phyloP scores from a whole-genome alignment of 1,284 basidiomycete genomes.

The Microbotryum intermedium region DNA sequence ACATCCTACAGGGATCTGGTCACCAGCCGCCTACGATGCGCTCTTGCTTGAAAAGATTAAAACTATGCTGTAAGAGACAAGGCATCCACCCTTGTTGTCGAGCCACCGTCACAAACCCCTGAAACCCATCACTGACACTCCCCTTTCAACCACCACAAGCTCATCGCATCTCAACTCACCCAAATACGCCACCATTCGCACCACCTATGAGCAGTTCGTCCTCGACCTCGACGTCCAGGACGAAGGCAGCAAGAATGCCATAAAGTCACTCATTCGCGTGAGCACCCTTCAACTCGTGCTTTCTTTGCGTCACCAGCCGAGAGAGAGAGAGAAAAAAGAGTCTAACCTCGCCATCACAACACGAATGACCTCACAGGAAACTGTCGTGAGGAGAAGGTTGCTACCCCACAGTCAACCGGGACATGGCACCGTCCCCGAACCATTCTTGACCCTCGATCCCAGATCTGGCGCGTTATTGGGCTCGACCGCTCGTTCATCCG shows the following conservation, averaged over 20 bases:
- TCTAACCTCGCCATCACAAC: no score
- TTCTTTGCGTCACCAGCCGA: no score
- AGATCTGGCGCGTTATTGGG: no score
- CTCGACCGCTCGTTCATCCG: no score
- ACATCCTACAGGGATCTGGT: slow-evolving; percentile 7
- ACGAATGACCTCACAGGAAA: no score
- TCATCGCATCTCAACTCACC: slow-evolving; percentile 5
- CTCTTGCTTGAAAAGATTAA: slow-evolving; percentile 19
- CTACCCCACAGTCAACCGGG: no score
- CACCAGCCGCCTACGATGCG: slow-evolving; percentile 12
- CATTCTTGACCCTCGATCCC: no score
- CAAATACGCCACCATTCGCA: background rate
- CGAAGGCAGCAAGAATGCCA: background rate
- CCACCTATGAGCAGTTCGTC: slow-evolving; percentile 17
- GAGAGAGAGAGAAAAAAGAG: no score
- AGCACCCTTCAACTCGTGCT: background rate
- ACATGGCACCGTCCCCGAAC: no score
- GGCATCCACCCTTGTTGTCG: no score
- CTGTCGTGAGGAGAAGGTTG: no score
- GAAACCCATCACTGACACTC: background rate
- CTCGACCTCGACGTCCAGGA: slow-evolving; percentile 10
- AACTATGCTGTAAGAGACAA: slow-evolving; percentile 10
- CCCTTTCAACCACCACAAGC: background rate
- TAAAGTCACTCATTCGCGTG: slow-evolving; percentile 19
- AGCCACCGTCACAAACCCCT: no score